Conservation (phyloP, 1,139 yeast genomes). For the Suhomyces taliae region DNA sequence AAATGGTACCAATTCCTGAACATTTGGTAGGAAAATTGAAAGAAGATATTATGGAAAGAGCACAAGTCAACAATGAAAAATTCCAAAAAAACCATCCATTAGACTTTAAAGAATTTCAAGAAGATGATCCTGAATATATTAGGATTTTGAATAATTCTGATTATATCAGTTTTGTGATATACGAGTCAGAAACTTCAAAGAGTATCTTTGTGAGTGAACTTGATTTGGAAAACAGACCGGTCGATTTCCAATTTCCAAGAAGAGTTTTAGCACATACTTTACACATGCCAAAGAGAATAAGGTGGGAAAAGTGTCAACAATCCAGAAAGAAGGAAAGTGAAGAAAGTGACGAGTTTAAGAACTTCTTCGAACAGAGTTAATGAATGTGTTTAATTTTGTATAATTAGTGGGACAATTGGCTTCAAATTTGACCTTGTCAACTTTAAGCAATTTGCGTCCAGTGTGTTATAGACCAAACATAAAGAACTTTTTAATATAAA, state of each 20-base stretch:
- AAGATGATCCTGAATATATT: constrained; percentile 22
- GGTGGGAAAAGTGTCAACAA: constrained; percentile 76
- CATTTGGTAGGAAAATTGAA: constrained; percentile 38
- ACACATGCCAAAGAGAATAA: constrained; percentile 57
- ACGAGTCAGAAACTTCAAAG: constrained; percentile 13
- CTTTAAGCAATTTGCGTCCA: too few relatives aligned
- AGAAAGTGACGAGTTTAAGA: constrained; percentile 64
- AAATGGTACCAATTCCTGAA: constrained; percentile 58
- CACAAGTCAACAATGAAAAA: constrained; percentile 50
- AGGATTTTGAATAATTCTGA: constrained; percentile 35
- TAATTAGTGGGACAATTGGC: too few relatives aligned
- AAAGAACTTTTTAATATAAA: too few relatives aligned
- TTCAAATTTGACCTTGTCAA: too few relatives aligned
- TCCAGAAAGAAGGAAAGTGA: constrained; percentile 53
- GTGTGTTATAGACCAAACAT: too few relatives aligned
- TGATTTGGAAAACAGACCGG: constrained; percentile 22
- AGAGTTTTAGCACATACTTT: constrained; percentile 65
- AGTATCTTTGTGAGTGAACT: constrained; percentile 27
- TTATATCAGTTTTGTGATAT: constrained; percentile 41
- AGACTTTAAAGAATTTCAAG: constrained; percentile 35
- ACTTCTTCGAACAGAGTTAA: constrained; percentile 28
- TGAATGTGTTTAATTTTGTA: not conserved
- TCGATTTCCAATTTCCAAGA: constrained; percentile 80
- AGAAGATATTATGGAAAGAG: constrained; percentile 37
- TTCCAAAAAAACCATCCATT: constrained; percentile 44